A percentile compares a stretch with the other conserved stretches of the same genome.
These are phyloP conservation scores for Pleurostoma richardsiae DNA, from an alignment of 2,329 filamentous ascomycete genomes.

Conservation along the genomic window DNA sequence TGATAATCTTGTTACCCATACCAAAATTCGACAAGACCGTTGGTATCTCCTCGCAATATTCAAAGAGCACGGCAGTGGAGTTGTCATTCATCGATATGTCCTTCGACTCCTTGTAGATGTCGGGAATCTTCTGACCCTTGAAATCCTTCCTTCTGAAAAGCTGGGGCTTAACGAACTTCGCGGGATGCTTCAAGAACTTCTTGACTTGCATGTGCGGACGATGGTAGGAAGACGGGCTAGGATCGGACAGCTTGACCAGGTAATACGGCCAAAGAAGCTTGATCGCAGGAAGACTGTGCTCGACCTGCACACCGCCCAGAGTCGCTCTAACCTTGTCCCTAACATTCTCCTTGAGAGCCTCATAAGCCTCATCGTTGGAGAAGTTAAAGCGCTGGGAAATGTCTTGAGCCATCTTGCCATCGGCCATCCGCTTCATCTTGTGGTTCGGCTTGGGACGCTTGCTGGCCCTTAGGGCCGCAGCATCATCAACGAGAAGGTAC, in stretches of 20 bases:
- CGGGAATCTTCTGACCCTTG: slow-evolving; percentile 72
- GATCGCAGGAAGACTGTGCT: slow-evolving; percentile 88
- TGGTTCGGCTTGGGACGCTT: slow-evolving; percentile 53
- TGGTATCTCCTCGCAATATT: slow-evolving; percentile 93
- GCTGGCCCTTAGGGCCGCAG: slow-evolving; percentile 56
- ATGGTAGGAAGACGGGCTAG: slow-evolving; percentile 71
- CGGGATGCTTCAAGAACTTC: slow-evolving; percentile 59
- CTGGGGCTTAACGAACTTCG: slow-evolving; percentile 67
- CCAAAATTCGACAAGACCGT: slow-evolving; percentile 92
- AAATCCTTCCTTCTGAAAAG: slow-evolving; percentile 76
- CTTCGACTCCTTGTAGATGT: slow-evolving; percentile 74
- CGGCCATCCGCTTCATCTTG: slow-evolving; percentile 62
- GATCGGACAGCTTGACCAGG: slow-evolving; percentile 74
- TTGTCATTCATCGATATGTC: slow-evolving; percentile 87
- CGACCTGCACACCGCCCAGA: slow-evolving; percentile 84
- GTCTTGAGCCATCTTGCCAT: slow-evolving; percentile 65
- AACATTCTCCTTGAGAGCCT: slow-evolving; percentile 92
- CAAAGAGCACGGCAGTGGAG: slow-evolving; percentile 79
- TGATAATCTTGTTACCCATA: slow-evolving; percentile 94
- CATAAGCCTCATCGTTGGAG: slow-evolving; percentile 93
- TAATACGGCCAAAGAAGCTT: slow-evolving; percentile 96
- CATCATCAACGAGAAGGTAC: slow-evolving; percentile 75
- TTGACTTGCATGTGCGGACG: slow-evolving; percentile 72
- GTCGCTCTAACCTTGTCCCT: slow-evolving; percentile 93
- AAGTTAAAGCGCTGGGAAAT: slow-evolving; percentile 85